Percentiles rank a stretch among this genome's conserved stretches.
phyloP scores from a whole-genome alignment of 2,329 filamentous ascomycete species.

The Pyricularia grisea region DNA sequence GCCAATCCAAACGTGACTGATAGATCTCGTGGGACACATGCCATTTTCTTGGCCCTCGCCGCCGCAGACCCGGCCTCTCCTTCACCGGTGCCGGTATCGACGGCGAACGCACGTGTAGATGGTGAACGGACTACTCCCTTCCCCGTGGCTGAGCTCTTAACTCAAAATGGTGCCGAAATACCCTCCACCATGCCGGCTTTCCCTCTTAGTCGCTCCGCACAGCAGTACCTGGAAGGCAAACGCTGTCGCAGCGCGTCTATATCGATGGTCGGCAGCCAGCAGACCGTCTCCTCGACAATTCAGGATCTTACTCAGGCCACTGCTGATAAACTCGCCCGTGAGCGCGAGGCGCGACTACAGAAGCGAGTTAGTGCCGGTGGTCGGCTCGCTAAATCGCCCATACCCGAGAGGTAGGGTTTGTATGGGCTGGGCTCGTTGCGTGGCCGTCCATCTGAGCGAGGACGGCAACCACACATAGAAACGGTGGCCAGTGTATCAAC shows the following conservation, averaged over 20 bases:
- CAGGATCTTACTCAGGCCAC: slow-evolving; percentile 11
- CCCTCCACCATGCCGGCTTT: slow-evolving; percentile 69
- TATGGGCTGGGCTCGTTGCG: slow-evolving; percentile 2
- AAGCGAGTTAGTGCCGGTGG: slow-evolving; percentile 74
- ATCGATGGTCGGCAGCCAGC: slow-evolving; percentile 40
- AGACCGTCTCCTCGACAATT: slow-evolving; percentile 43
- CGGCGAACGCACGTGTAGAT: slow-evolving; percentile 27
- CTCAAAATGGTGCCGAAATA: slow-evolving; percentile 90
- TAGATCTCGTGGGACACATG: slow-evolving; percentile 78
- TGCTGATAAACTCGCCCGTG: slow-evolving; percentile 42
- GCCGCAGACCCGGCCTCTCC: slow-evolving; percentile 86
- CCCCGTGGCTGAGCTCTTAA: slow-evolving; percentile 78
- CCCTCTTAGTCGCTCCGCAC: slow-evolving; percentile 70
- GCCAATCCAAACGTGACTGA: slow-evolving; percentile 84
- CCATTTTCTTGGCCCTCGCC: slow-evolving; percentile 82
- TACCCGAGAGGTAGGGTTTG: slow-evolving; percentile 47
- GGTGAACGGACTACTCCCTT: slow-evolving; percentile 57
- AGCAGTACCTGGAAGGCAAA: slow-evolving; percentile 78
- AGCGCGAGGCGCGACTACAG: slow-evolving; percentile 61
- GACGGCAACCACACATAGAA: background rate
- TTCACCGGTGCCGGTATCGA: slow-evolving; percentile 27
- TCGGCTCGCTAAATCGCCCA: slow-evolving; percentile 56
- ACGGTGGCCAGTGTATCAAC: background rate
- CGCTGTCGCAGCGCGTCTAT: slow-evolving; percentile 31
- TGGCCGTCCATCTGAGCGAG: background rate